Evolutionary conservation across 176 grass and related monocot species (phyloP).

Genomic region (Oryza meridionalis): DNA sequence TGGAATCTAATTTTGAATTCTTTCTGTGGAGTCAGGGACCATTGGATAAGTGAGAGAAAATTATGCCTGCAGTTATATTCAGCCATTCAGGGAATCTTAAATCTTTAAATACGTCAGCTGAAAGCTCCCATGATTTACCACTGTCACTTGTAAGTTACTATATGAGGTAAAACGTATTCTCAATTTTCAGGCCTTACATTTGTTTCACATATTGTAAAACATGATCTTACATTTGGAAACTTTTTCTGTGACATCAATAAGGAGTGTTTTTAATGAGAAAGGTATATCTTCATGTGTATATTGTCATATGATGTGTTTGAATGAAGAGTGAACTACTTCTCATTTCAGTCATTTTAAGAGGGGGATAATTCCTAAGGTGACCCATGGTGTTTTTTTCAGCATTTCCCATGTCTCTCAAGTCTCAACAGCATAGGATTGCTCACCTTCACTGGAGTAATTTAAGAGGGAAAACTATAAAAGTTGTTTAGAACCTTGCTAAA

Average conservation of each 20-base stretch:
- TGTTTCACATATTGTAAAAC: not conserved
- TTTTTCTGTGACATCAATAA: not conserved
- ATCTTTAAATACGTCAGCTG: conserved; percentile 14
- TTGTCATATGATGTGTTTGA: conserved; percentile 9
- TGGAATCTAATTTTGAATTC: not conserved
- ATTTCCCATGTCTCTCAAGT: not conserved
- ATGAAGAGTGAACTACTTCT: not conserved
- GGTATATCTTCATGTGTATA: conserved; percentile 13
- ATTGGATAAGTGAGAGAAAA: conserved; percentile 37
- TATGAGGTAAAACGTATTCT: not conserved
- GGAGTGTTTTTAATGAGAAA: not conserved
- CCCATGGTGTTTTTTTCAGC: not conserved
- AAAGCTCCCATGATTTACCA: not conserved
- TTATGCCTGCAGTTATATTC: not conserved
- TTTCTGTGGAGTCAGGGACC: not conserved
- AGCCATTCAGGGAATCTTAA: conserved; percentile 26
- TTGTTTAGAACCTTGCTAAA: conserved; percentile 14
- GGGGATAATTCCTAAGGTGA: not conserved
- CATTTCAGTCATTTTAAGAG: not conserved
- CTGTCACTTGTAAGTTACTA: not conserved
- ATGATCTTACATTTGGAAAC: too few relatives aligned
- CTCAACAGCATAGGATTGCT: not conserved
- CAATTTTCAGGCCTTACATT: conserved; percentile 6
- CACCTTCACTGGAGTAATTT: not conserved
- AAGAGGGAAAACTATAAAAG: not conserved